Evolutionary conservation across 805 yeast genomes (phyloP), one percentile per base, ranked within the genome.

Genomic region (Ascoidea asiatica): DNA sequence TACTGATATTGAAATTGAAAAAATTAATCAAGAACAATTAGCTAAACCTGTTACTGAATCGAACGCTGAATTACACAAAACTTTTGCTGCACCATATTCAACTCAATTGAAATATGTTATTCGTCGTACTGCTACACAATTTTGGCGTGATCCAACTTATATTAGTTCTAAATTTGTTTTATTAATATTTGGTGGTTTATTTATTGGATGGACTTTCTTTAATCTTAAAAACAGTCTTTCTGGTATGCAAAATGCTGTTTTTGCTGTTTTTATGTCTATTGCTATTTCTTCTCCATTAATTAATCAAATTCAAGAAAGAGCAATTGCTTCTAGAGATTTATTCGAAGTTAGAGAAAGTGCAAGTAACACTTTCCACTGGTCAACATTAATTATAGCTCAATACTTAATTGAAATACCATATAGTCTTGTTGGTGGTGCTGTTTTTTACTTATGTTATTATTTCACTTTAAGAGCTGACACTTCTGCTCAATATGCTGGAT

Each of bases 351-450:
- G 90, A 54, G 90, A 82, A 56, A 67, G 76, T 19, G 72, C 77
- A 47, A 77, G 85, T 4, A 81, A 80, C 55, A 82, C 84, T 37
- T 82, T 77, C 64, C 81, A 79, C 53, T 82, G 89, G 89, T 65
- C 77, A 21, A 59, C 72, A 38, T 59, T 82, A 59, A 54, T 79
- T 41, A 43, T 79, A 18, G 59, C 80, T 4, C 79, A 78, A 52
- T 65, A 65, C 48, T 38, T 75, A 17, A 68, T 67, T 47, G 90
- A 82, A 56, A 52, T 79, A 19, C 87, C 88, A 2, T 82, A 76
- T 61, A 70, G 70, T 45, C 52, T 69, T 35, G 47, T 71, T 37
- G 63, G 67, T 52, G 63, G 71, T 11, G 72, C 82, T 7, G 41
- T 81, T 21, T 70, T 72, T 42, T 79, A 63, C 58, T 68, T 72